phyloP scores from a whole-genome alignment of 2,329 filamentous ascomycete genomes.

The Rachicladosporium sp. region DNA sequence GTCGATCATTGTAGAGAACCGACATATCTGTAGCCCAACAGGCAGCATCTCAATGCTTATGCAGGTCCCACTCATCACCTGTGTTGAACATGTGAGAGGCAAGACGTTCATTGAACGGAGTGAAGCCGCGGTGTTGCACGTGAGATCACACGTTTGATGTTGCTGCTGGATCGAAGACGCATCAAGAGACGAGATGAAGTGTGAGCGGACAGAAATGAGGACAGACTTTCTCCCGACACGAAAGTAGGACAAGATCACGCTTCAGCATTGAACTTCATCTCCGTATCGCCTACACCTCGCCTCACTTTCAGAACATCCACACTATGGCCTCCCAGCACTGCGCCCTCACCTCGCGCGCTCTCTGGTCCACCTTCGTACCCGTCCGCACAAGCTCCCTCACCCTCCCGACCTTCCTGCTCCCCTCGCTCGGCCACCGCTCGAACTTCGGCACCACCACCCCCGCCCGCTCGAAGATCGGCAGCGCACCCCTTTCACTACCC shows the following conservation, averaged over 20 bases:
- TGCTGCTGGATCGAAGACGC: not conserved
- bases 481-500: slow-evolving; percentile 66
- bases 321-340: slow-evolving; percentile 13
- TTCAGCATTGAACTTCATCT: no score
- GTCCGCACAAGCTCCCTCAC: slow-evolving; percentile 8
- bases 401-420: slow-evolving; percentile 59
- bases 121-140: no score
- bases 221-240: no score
- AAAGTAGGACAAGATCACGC: no score
- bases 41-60: no score
- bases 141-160: not conserved
- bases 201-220: not conserved
- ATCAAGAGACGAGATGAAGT: not conserved
- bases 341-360: slow-evolving; percentile 13
- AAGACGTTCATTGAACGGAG: no score
- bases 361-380: slow-evolving; percentile 8
- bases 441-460: slow-evolving; percentile 61
- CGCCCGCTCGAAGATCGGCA: slow-evolving; percentile 71
- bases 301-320: no score
- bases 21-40: no score
- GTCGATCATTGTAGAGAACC: no score
- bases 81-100: no score
- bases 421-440: slow-evolving; percentile 45
- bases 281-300: no score
- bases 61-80: no score